Evolutionary conservation across 192 early-diverging fungal species (phyloP), one percentile per base, ranked within the genome.

Genomic region (Umbelopsis sp.): DNA sequence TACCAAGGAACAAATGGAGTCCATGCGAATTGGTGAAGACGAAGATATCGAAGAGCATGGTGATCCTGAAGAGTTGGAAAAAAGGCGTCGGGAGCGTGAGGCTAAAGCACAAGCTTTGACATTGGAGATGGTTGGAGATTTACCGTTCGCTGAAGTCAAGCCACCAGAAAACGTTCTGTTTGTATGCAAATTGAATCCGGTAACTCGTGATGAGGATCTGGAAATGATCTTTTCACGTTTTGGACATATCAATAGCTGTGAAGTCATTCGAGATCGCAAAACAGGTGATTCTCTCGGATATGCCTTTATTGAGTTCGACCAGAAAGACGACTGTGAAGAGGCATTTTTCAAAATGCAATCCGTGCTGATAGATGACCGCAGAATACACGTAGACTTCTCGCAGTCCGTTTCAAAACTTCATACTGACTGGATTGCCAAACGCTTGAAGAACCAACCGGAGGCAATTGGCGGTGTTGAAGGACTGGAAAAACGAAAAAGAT

Each of bases 341-440:
- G 96, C 96, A 11, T 97, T 96, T 68, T 94, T 94, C 74, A 96
- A 97, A 76, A 97, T 97, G 97, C 92, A 99, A 58, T 95, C 93
- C 69, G 96, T 97, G 1, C 71, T 97, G 23, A 94, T 99, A 68
- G 97, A 99, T 74, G 97, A 99, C 76, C 89, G 95, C 1, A 78
- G 97, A 21, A 96, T 99, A 48, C 93, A 97, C 74, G 96, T 99
- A 15, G 97, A 99, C 78, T 99, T 99, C 71, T 99, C 97, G 27
- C 97, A 99, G 81, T 92, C 90, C 50, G 97, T 99, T 3, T 90
- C 90, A 25, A 92, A 92, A 51, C 75, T 95, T 16, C 91, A 94
- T 78, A 84, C 86, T 49, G 90, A 91, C 49, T 96, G 94, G 89
- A 81, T 95, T 67, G 35, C 83, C 55, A 85, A 86, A 71, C 80